A percentile compares a stretch with the other conserved stretches of the same genome.
Evolutionary conservation across 192 early-diverging fungal genomes (phyloP).

Genomic region (Coemansia sp.): DNA sequence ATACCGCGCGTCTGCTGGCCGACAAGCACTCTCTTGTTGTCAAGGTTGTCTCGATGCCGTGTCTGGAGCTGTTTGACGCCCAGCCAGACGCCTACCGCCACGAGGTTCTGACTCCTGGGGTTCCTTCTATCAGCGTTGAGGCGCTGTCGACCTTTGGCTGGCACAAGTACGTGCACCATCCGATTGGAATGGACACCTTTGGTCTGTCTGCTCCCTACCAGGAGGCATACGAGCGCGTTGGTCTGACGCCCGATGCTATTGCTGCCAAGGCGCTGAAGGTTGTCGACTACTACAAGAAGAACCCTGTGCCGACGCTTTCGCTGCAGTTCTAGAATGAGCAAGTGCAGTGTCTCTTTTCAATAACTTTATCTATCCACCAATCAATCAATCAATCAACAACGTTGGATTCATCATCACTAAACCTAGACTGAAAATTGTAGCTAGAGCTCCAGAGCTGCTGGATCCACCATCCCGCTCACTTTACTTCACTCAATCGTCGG

Average conservation of each 20-base stretch:
- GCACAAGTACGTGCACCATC: constrained; percentile 86
- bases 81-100: constrained; percentile 81
- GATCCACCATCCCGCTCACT: no score
- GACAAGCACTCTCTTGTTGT: constrained; percentile 58
- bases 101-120: constrained; percentile 73
- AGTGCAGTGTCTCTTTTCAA: neutral
- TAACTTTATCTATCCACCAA: neutral
- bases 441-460: no score
- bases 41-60: constrained; percentile 94
- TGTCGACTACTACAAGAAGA: constrained; percentile 70
- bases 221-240: constrained; percentile 84
- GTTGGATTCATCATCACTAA: no score
- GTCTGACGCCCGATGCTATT: constrained; percentile 73
- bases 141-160: constrained; percentile 87
- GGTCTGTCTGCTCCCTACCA: constrained; percentile 82
- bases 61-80: constrained; percentile 82
- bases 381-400: no score
- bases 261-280: constrained; percentile 78
- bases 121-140: constrained; percentile 89
- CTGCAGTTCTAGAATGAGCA: constrained; percentile 29
- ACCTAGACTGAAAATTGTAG: no score
- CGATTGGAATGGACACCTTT: constrained; percentile 88
- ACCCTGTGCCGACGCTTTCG: constrained; percentile 40
- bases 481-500: neutral
- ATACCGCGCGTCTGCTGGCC: constrained; percentile 76